Percentiles rank a stretch among this genome's conserved stretches.
These are phyloP conservation scores for Naganishia vaughanmartiniae DNA, from an alignment of 768 basidiomycete genomes.

Conservation along the genomic window DNA sequence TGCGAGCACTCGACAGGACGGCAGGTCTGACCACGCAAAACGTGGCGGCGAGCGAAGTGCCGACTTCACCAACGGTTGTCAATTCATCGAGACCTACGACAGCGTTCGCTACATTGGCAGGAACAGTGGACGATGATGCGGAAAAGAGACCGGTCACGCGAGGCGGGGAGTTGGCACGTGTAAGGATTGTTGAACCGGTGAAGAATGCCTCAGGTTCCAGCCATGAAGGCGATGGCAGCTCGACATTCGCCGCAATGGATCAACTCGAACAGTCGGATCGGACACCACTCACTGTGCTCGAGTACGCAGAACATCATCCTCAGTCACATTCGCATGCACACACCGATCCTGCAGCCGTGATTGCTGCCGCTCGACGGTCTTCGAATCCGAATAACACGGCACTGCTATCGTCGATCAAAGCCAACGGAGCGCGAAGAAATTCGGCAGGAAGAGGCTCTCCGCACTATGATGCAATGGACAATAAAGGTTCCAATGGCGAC, in stretches of 20 bases:
- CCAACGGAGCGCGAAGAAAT: constrained; percentile 2
- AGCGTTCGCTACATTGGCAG: constrained; percentile 1
- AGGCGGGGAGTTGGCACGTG: not conserved
- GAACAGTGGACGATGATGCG: not conserved
- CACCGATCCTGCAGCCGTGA: constrained; percentile 5
- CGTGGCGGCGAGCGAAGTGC: not conserved
- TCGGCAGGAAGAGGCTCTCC: not conserved
- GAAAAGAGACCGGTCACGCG: constrained; percentile 8
- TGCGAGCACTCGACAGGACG: not conserved
- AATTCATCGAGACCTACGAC: constrained; percentile 6
- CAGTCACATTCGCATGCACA: constrained; percentile 1
- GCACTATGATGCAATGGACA: not conserved
- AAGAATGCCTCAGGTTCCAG: constrained; percentile 8
- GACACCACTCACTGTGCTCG: not conserved
- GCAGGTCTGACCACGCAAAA: not conserved
- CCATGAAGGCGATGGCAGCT: not conserved
- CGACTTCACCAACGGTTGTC: not conserved
- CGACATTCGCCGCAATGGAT: constrained; percentile 21
- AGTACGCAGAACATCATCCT: constrained; percentile 18
- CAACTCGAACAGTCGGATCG: not conserved
- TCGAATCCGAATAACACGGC: constrained; percentile 16
- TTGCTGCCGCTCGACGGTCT: constrained; percentile 15
- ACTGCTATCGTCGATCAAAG: constrained; percentile 4
- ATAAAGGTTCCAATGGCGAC: not conserved
- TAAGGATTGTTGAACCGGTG: constrained; percentile 5